Base-by-base conservation (phyloP, 495 filamentous ascomycete species). In the Hypomontagnella monticulosa region DNA sequence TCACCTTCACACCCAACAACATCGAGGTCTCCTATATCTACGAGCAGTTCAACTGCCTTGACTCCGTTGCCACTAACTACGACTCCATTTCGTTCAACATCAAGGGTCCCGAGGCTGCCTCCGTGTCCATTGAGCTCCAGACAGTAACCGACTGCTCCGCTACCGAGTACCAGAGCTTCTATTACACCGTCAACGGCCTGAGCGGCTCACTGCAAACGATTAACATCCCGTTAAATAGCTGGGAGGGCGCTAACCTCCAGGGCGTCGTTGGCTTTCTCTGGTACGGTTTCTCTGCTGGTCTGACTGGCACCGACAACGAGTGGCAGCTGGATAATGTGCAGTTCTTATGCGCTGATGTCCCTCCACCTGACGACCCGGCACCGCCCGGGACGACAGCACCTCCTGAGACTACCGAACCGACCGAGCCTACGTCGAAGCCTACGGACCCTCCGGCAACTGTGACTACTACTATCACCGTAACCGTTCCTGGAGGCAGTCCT, bases 311-410 rank as follows among this genome's bases (percentile, higher is more conserved):
- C 4, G 71, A 74, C 34, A 67, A 67, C 44, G 58, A 73, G 32
- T 87, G 84, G 80, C 77, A 81, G 47, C 72, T 88, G 38, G 83
- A 82, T 46, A 78, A 85, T 67, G 76, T 83, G 42, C 76, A 81
- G 30, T 72, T 87, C 43, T 71, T 79, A 15, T 88, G 85, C 65
- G 72, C 74, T 0, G 67, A 46, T 14, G 65, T 68, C 15, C 30
- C 58, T 15, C 62, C 62, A 1, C 69, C 69, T 4, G 53, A 64
- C 41, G 37, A 70, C 33, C 56, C 61, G 9, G 53, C 47, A n/a
- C 56, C 72, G 18, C 47, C 72, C 0, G 60, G 55, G n/a, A 19
- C 49, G 3, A 61, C 73, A 16, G 51, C 67, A 10, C 23, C 23
- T 27, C 23, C 23, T 6, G 23, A 27, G 23, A 27, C 23, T 6